Base-by-base conservation (phyloP, 1,139 yeast genomes). In the Lodderomyces margitis region DNA sequence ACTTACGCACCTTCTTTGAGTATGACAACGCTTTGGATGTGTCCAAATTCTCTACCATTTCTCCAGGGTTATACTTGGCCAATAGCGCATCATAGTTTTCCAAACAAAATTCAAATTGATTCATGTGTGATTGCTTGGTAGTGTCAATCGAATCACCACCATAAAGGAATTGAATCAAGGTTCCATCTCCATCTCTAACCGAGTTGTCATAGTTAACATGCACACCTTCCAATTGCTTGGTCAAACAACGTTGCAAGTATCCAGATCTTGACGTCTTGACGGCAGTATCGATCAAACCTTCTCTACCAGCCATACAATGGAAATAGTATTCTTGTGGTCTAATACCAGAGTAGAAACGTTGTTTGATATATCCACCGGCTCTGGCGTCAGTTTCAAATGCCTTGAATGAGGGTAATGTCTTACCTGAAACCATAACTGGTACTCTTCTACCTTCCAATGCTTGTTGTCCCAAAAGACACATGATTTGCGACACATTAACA, bases 271-370 rank as follows among this genome's bases (percentile, higher is more conserved):
- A 88, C 8, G 99, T 94, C 70, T 94, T 94, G 52, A 94, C 98
- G 42, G 99, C 98, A 45, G 99, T 94, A 76, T 94, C 99, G 70
- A 94, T 94, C 61, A 94, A 80, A 70, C 99, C 99, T 77, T 94
- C 99, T 75, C 99, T 85, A 66, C 99, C 99, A 45, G 99, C 99
- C 99, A 94, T 94, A 76, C 98, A 92, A 73, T 94, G 99, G 92
- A 94, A 94, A 61, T 91, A 94, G 66, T 94, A 94, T 64, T 94
- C 99, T 69, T 94, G 99, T n/a, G 98, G 98, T 63, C 88, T 82
- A 53, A 94, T 87, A 66, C 98, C 98, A 31, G 98, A 88, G 66
- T 89, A 92, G 81, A 94, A 94, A 58, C 99, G 86, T 50, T 95
- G 95, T 61, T 92, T 87, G 61, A 94, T 88, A 62, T 89, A 94